These are phyloP conservation scores for Logfia minima DNA, from an alignment of 129 eudicot species.

Conservation along the genomic window DNA sequence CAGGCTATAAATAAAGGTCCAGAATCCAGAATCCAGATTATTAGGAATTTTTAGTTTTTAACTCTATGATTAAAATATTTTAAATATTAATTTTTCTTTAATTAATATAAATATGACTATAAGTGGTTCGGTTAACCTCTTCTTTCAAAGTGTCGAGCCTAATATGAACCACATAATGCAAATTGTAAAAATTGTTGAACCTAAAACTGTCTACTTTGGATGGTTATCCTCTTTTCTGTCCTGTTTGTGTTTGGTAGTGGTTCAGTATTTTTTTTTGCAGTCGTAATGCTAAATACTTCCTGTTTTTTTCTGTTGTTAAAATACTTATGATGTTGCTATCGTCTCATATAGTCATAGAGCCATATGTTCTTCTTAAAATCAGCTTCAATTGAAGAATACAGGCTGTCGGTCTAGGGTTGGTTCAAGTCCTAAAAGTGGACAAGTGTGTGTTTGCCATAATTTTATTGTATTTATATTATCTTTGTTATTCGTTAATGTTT, in stretches of 20 bases:
- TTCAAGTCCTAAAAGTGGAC: not conserved
- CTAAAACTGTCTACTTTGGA: not conserved
- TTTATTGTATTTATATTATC: too few relatives aligned
- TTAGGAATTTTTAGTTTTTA: not conserved
- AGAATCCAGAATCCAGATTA: too few relatives aligned
- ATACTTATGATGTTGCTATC: not conserved
- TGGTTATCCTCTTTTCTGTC: not conserved
- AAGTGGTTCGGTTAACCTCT: not conserved
- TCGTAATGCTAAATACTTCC: not conserved
- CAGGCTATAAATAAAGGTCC: too few relatives aligned
- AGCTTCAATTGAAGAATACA: not conserved
- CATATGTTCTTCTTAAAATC: not conserved
- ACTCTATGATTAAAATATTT: not conserved
- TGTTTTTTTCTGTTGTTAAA: not conserved
- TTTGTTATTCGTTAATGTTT: not conserved
- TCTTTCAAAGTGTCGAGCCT: not conserved
- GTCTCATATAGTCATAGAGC: not conserved
- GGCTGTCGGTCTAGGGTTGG: not conserved
- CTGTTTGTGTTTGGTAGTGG: not conserved
- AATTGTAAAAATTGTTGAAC: not conserved
- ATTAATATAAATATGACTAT: not conserved
- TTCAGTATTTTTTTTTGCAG: not conserved
- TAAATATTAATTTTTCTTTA: not conserved
- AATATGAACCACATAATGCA: not conserved
- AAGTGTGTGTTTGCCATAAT: not conserved